A percentile compares a stretch with the other conserved stretches of the same genome.
phyloP scores from a whole-genome alignment of 306 rosid species.

The Carpinus viminea region DNA sequence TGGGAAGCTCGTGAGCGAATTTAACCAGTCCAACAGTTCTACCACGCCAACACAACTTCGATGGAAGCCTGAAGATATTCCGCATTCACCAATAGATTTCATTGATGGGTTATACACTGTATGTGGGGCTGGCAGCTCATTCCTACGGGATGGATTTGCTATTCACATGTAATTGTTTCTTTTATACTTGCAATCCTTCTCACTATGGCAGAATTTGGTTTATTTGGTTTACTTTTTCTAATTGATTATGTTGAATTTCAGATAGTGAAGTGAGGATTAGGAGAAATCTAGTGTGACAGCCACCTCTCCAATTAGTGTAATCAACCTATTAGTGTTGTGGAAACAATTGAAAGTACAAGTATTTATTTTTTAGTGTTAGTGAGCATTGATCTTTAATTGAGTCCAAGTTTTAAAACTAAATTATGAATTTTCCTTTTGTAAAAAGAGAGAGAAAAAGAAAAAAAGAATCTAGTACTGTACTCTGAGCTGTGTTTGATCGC shows the following conservation, averaged over 20 bases:
- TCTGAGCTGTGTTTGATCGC: neutral
- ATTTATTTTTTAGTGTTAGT: too few species aligned
- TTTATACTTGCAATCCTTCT: neutral
- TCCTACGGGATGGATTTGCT: conserved; percentile 84
- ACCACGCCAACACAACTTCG: conserved; percentile 88
- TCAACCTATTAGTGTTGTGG: neutral
- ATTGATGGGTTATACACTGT: conserved; percentile 76
- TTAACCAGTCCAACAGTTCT: conserved; percentile 58
- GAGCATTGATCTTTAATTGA: too few species aligned
- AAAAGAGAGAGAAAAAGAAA: neutral
- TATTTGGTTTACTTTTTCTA: neutral
- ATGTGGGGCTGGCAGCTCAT: conserved; percentile 97
- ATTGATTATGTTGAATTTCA: neutral
- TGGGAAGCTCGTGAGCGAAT: conserved; percentile 62
- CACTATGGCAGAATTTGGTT: neutral
- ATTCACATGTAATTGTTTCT: conserved; percentile 68
- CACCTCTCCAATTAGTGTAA: neutral
- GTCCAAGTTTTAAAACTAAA: neutral
- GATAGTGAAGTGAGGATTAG: neutral
- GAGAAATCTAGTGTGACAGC: neutral
- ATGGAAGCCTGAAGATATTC: conserved; percentile 80
- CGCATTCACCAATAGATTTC: conserved; percentile 67
- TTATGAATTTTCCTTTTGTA: neutral
- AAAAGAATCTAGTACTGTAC: neutral
- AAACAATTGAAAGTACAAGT: neutral